Evolutionary conservation across 2,329 filamentous ascomycete species (phyloP), one percentile per base, ranked within the genome.

Genomic region (Phyllosticta capitalensis): DNA sequence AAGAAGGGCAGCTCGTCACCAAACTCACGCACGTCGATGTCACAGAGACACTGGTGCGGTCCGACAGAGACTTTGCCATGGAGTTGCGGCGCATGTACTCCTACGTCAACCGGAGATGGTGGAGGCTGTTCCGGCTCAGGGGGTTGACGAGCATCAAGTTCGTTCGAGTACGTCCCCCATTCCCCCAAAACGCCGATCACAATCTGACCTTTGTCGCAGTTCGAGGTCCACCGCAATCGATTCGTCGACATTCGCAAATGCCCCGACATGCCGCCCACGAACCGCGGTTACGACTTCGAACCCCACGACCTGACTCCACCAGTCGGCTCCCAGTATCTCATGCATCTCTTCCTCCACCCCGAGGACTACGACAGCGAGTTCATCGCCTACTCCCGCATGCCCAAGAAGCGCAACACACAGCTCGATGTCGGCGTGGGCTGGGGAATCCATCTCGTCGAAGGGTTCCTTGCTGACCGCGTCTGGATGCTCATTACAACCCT

Each of bases 341-440:
- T 74, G 21, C 73, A 75, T 54, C 64, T 75, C 6, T 74, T 75
- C 66, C 66, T 67, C 54, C 73, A 75, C 51, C 72, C 73, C 3
- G 64, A 67, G 52, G 72, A 75, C 54, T 74, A 75, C 59, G 73
- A 75, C 45, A 65, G 65, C 50, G 73, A 75, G 58, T 59, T 68
- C 5, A 67, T 74, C 20, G 69, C 72, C 1, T 75, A 74, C 61
- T 58, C 69, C 20, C 70, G 72, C 20, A 63, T 67, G 20, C 72
- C 72, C 21, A 58, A 58, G 51, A 73, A 72, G 61, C 64, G 68
- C 6, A 64, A 65, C 2, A 65, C 68, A 21, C 63, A 69, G 4
- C 61, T 75, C 7, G 66, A 71, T 9, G 66, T 67, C 19, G 72
- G 72, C 20, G 67, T 71, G 58, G 73, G 72, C 0, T 75, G 72